Evolutionary conservation across 495 filamentous ascomycete genomes (phyloP), one percentile per base, ranked within the genome.

Genomic region (Melanomma pulvis-pyrius): DNA sequence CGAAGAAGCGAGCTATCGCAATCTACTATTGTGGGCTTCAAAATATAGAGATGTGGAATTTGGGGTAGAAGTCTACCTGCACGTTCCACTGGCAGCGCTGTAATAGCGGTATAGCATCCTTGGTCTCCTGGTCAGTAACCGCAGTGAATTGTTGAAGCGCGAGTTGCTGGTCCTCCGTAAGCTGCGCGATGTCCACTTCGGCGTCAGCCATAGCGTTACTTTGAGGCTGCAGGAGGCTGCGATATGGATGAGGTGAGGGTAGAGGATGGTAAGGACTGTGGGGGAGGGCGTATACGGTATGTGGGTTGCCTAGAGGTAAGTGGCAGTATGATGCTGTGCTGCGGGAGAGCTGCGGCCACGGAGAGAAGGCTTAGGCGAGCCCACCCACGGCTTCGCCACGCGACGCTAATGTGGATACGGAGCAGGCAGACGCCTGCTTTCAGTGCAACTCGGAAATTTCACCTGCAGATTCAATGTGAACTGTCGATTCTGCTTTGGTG

Each of bases 1-100:
- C 94, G 74, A 97, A 98, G 85, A 98, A 98, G 72, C 93, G 93
- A 53, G 94, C 84, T 54, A 98, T 90, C 32, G 94, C 94, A 66
- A 98, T 96, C 89, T 98, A 74, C 12, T 21, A 34, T 58, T 3
- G 21, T 50, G 5, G 25, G 48, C 52, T 55, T 53, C 76, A 53
- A 77, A 69, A 46, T 32, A 7, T 44, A 29, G 28, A 62, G 57
- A 12, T 67, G 21, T 17, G 36, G 24, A 24, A 26, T 59, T 8
- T 21, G 48, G 19, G 30, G 54, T n/a, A 56, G 57, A 46, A 46
- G 73, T 82, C 4, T 69, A 94, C 92, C 83, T 96, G 87, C 13
- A 97, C 90, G 76, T 98, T 98, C 96, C 96, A 98, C 79, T 97
- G 87, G 34, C 91, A 96, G 57, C 92, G 82, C 59, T 87, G 85